phyloP scores from a whole-genome alignment of 148 eudicot genomes.

The Rhododendron henanense region DNA sequence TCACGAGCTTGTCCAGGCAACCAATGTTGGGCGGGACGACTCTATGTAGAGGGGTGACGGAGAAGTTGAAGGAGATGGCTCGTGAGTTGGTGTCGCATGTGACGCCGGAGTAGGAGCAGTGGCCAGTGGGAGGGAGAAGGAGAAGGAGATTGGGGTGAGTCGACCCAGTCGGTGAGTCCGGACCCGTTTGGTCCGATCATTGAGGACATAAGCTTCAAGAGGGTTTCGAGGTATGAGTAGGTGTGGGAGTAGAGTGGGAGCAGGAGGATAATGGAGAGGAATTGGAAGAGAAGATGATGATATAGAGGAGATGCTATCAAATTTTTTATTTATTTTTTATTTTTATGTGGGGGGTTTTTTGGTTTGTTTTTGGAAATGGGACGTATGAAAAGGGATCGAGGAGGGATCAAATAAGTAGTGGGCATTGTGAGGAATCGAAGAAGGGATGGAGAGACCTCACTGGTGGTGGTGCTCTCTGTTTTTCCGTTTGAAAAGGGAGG shows the following conservation, averaged over 20 bases:
- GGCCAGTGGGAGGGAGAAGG: conserved; percentile 15
- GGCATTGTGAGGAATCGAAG: too few species aligned
- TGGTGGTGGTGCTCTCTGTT: too few species aligned
- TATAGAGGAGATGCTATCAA: not conserved
- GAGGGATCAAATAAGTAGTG: too few species aligned
- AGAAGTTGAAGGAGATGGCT: conserved; percentile 41
- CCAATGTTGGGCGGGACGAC: conserved; percentile 50
- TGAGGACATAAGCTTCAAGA: conserved; percentile 49
- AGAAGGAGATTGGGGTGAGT: not conserved
- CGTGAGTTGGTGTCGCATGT: conserved; percentile 42
- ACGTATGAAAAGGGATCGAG: too few species aligned
- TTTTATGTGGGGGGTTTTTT: too few species aligned
- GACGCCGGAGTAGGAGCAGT: conserved; percentile 68
- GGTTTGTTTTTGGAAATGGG: too few species aligned
- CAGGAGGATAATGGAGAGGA: not conserved
- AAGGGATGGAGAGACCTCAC: too few species aligned
- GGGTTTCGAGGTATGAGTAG: conserved; percentile 36
- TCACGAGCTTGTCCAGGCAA: conserved; percentile 32
- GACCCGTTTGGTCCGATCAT: conserved; percentile 22
- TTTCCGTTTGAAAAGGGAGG: too few species aligned
- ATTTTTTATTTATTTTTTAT: not conserved
- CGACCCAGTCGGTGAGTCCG: conserved; percentile 44
- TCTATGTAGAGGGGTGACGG: conserved; percentile 36
- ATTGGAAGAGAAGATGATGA: not conserved
- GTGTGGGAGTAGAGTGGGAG: conserved; percentile 5